Conservation (phyloP, 2,329 filamentous ascomycete species). For the Penicillium nordicum region DNA sequence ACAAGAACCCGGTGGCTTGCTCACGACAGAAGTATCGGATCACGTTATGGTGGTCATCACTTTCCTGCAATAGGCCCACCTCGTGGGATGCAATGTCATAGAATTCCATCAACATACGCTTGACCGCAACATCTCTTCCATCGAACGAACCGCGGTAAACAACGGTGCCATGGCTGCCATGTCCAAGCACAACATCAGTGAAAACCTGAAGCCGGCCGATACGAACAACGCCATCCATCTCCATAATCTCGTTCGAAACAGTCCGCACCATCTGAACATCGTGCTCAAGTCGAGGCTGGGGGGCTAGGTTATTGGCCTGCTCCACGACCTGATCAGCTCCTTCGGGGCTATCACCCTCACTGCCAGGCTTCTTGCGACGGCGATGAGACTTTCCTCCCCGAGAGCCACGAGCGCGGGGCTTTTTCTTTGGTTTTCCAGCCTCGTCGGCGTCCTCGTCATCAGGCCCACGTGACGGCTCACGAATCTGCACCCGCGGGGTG, state of each 20-base stretch:
- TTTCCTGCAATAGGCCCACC: constrained; percentile 83
- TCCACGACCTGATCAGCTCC: constrained; percentile 59
- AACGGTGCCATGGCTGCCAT: constrained; percentile 93
- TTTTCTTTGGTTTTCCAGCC: constrained; percentile 59
- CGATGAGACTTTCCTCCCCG: constrained; percentile 68
- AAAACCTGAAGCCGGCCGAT: constrained; percentile 61
- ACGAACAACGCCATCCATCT: constrained; percentile 58
- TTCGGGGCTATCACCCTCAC: constrained; percentile 53
- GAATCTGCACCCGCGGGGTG: constrained; percentile 40
- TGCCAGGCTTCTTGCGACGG: constrained; percentile 50
- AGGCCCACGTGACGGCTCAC: constrained; percentile 36
- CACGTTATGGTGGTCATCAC: constrained; percentile 93
- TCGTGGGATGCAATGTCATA: constrained; percentile 95
- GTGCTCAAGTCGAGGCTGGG: constrained; percentile 54
- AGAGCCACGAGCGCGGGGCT: constrained; percentile 62
- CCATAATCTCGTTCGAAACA: constrained; percentile 56
- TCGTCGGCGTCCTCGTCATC: constrained; percentile 33
- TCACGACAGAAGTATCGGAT: constrained; percentile 96
- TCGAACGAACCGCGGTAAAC: constrained; percentile 95
- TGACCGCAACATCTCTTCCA: constrained; percentile 88
- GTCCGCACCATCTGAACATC: constrained; percentile 55
- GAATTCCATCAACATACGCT: constrained; percentile 93
- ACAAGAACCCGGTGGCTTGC: constrained; percentile 82
- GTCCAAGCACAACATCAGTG: constrained; percentile 59
- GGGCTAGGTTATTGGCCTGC: constrained; percentile 46